These are phyloP conservation scores for Nematodospora anomalae DNA, from an alignment of 1,139 yeast species.

Conservation along the genomic window DNA sequence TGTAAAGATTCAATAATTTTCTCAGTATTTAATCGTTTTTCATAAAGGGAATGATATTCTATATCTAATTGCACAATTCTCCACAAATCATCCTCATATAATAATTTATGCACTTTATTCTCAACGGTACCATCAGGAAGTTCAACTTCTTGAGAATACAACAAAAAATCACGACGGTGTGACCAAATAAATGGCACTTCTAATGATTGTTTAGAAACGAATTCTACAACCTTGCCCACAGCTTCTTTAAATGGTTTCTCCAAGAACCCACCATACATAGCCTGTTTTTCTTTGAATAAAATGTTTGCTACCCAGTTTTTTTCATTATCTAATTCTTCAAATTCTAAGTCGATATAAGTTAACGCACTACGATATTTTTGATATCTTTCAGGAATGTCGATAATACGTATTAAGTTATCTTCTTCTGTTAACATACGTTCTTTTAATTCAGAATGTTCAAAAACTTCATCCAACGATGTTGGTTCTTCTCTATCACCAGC, in stretches of 20 bases:
- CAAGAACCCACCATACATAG: constrained; percentile 36
- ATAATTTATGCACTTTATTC: constrained; percentile 48
- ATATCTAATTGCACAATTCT: constrained; percentile 81
- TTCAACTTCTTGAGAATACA: constrained; percentile 55
- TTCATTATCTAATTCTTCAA: constrained; percentile 68
- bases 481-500: constrained; percentile 56
- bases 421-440: constrained; percentile 90
- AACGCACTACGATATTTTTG: constrained; percentile 71
- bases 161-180: constrained; percentile 85
- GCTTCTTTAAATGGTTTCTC: constrained; percentile 66
- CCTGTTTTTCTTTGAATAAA: constrained; percentile 52
- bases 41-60: constrained; percentile 83
- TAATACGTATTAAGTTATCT: constrained; percentile 82
- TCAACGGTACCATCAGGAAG: constrained; percentile 46
- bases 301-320: constrained; percentile 75
- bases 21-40: constrained; percentile 67
- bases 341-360: constrained; percentile 64
- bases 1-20: constrained; percentile 56
- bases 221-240: constrained; percentile 74
- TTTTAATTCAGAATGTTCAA: constrained; percentile 90
- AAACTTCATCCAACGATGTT: constrained; percentile 77
- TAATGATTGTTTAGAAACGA: constrained; percentile 71
- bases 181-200: constrained; percentile 98
- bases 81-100: constrained; percentile 90
- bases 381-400: constrained; percentile 90